Conservation (phyloP, 805 yeast genomes). For the Spencermartinsiella europaea region DNA sequence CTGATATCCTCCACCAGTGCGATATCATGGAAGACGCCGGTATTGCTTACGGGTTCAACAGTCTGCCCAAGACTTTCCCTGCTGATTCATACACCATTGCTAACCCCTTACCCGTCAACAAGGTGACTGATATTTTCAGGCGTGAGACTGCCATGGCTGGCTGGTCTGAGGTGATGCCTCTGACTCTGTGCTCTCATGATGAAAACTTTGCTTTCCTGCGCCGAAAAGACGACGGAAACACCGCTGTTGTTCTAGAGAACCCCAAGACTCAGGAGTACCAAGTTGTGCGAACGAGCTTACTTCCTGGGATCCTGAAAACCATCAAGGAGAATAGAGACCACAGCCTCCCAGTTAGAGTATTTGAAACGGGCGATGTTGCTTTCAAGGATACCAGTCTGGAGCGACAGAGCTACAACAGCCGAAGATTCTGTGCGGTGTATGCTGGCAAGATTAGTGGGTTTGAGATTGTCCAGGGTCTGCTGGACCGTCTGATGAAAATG, state of each 20-base stretch:
- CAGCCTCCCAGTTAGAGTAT: slow-evolving; percentile 88
- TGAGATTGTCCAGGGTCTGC: slow-evolving; percentile 88
- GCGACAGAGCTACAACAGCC: slow-evolving; percentile 85
- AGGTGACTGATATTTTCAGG: slow-evolving; percentile 85
- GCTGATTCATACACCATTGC: slow-evolving; percentile 74
- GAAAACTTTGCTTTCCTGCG: slow-evolving; percentile 90
- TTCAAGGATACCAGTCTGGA: slow-evolving; percentile 74
- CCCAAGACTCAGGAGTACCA: slow-evolving; percentile 97
- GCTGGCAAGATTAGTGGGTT: slow-evolving; percentile 96
- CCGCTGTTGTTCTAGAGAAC: slow-evolving; percentile 85
- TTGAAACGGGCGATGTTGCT: slow-evolving; percentile 93
- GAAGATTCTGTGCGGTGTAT: slow-evolving; percentile 90
- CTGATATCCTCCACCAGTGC: slow-evolving; percentile 94
- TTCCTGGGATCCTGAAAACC: slow-evolving; percentile 94
- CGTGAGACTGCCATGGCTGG: slow-evolving; percentile 90
- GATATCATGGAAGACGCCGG: slow-evolving; percentile 99
- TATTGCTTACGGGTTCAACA: slow-evolving; percentile 90
- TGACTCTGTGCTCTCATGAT: slow-evolving; percentile 92
- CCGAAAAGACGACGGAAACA: slow-evolving; percentile 62
- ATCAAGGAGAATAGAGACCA: slow-evolving; percentile 95
- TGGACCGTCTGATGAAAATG: slow-evolving; percentile 94
- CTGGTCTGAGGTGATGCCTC: slow-evolving; percentile 92
- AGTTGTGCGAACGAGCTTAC: slow-evolving; percentile 90
- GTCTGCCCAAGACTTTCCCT: slow-evolving; percentile 74
- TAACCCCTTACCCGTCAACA: slow-evolving; percentile 84